Conservation (phyloP, 805 yeast genomes). For the Yarrowia sp. region DNA sequence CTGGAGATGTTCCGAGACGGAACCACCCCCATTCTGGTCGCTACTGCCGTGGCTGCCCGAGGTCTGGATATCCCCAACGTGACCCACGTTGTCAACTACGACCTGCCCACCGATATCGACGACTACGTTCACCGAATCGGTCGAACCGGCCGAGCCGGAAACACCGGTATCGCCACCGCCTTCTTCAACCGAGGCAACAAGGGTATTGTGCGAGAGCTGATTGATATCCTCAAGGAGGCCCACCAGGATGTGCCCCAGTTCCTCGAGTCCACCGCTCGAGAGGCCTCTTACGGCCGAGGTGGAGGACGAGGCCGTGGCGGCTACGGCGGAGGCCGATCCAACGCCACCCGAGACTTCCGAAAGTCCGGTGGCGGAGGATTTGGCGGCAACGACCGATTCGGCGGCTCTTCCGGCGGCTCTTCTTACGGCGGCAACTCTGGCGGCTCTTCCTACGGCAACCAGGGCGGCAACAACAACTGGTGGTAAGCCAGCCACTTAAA, state of each 20-base stretch:
- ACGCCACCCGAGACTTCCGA: conserved; percentile 51
- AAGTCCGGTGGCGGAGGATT: conserved; percentile 42
- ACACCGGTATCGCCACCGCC: conserved; percentile 97
- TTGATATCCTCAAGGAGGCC: conserved; percentile 87
- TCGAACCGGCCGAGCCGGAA: conserved; percentile 99
- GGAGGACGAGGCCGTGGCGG: conserved; percentile 52
- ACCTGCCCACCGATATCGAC: conserved; percentile 93
- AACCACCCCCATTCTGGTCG: conserved; percentile 89
- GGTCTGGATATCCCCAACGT: conserved; percentile 99
- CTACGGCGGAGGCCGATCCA: conserved; percentile 42
- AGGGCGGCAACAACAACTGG: conserved; percentile 30
- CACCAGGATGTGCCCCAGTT: conserved; percentile 96
- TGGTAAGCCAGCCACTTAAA: conserved; percentile 21
- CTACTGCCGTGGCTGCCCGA: conserved; percentile 99
- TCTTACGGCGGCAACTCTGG: conserved; percentile 30
- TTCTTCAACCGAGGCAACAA: conserved; percentile 95
- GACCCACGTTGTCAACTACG: conserved; percentile 95
- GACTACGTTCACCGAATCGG: conserved; percentile 99
- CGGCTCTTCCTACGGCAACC: conserved; percentile 29
- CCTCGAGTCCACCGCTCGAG: conserved; percentile 77
- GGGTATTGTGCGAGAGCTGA: conserved; percentile 81
- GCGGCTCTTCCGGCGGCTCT: conserved; percentile 29
- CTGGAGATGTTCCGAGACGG: conserved; percentile 91
- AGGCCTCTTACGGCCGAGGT: conserved; percentile 54
- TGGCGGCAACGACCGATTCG: conserved; percentile 35